phyloP scores from a whole-genome alignment of 148 eudicot species.

The Arbutus unedo region DNA sequence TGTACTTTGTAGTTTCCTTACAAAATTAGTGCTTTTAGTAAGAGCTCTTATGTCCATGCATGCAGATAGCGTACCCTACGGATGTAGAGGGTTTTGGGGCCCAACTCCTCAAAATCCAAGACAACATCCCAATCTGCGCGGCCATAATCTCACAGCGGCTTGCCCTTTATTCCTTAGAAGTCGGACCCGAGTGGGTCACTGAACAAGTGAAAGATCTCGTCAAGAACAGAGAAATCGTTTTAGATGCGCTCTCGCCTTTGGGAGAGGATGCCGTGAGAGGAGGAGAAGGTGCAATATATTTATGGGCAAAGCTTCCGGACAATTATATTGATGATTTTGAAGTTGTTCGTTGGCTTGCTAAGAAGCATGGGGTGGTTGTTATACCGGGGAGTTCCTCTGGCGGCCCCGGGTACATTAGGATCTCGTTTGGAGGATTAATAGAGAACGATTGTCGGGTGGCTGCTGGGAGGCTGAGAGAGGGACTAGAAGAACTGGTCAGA shows the following conservation, averaged over 20 bases:
- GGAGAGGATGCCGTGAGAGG: slow-evolving; percentile 76
- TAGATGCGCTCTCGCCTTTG: slow-evolving; percentile 67
- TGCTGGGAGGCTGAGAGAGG: slow-evolving; percentile 68
- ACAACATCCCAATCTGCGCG: slow-evolving; percentile 92
- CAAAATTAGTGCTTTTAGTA: not conserved
- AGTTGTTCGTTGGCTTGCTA: slow-evolving; percentile 82
- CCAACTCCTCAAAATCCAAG: slow-evolving; percentile 87
- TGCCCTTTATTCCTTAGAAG: slow-evolving; percentile 70
- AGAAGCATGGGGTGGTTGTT: slow-evolving; percentile 53
- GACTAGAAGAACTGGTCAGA: slow-evolving; percentile 70
- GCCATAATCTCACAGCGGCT: slow-evolving; percentile 75
- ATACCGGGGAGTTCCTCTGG: slow-evolving; percentile 89
- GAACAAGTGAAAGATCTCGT: slow-evolving; percentile 65
- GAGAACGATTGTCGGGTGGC: slow-evolving; percentile 63
- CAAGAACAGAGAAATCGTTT: slow-evolving; percentile 56
- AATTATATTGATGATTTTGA: slow-evolving; percentile 48
- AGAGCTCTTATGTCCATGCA: not conserved
- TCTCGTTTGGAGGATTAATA: slow-evolving; percentile 78
- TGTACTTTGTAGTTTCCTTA: not conserved
- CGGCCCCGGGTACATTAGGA: slow-evolving; percentile 69
- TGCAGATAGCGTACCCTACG: slow-evolving; percentile 91
- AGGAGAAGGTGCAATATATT: slow-evolving; percentile 96
- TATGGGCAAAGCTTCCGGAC: slow-evolving; percentile 90
- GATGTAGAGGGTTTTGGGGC: slow-evolving; percentile 48
- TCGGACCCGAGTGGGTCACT: slow-evolving; percentile 78